Base-by-base conservation (phyloP, 305 asterid species). In the Stenogyne calaminthoides region DNA sequence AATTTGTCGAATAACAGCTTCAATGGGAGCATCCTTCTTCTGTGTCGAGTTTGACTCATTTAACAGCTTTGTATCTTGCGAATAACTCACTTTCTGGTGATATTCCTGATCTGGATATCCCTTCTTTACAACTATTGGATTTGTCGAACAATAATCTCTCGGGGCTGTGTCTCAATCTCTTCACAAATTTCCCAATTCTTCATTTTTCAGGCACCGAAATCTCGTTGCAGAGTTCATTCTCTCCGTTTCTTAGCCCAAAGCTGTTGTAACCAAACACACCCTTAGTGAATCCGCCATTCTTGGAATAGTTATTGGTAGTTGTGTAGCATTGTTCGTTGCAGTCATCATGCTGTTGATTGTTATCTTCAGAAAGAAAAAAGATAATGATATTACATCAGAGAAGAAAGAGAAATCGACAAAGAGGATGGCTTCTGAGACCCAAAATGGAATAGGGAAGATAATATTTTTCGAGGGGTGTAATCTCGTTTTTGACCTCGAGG, bases 401-500 rank as follows among this genome's bases (percentile, higher is more conserved):
- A 86, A 84, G 87, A 81, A 80, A 20, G 88, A 78, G 2, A 78
- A 69, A 14, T 20, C 83, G 0, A 73, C 78, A 1, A 80, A 71
- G 78, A 71, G 78, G 74, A 68, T 69, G 78, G 80, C 63, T 54
- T 85, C 89, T 39, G 85, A 83, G 79, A 70, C 54, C 32, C 84
- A 70, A 11, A 81, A 84, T 44, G 84, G 67, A 39, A 82, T 63
- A 20, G 81, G 84, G 52, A 82, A 74, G 81, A 74, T 89, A 10
- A 76, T 82, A 2, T 89, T 89, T 72, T 84, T 89, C 16, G 91
- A 87, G 73, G 96, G 91, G 4, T 84, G 89, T 76, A 82, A 75
- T 78, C 86, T 84, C 36, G 86, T 76, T 14, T 89, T 88, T 55
- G 93, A 88, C 77, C 88, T 89, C 3, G 96, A 89, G 77, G 96